Evolutionary conservation across 2,329 filamentous ascomycete species (phyloP).

Genomic region (Colletotrichum sp.): DNA sequence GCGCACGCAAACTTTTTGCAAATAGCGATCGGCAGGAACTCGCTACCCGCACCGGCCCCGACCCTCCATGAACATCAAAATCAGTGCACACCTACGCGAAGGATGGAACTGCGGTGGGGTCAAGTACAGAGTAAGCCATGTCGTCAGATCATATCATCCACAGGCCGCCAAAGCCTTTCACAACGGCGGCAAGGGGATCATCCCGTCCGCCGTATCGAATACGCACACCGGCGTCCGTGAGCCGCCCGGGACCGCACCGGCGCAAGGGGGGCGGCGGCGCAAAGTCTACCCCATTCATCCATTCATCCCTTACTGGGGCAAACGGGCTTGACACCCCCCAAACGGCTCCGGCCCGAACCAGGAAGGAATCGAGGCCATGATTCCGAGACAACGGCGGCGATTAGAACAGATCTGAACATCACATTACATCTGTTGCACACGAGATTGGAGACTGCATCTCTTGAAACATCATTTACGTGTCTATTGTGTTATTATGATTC

Average conservation of each 20-base stretch:
- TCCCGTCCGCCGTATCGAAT: background rate
- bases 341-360: background rate
- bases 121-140: background rate
- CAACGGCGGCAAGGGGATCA: background rate
- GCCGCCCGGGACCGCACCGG: background rate
- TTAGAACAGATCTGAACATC: background rate
- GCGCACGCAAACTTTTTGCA: background rate
- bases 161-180: background rate
- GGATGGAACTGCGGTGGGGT: background rate
- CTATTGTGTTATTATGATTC: background rate
- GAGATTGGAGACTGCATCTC: background rate
- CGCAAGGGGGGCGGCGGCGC: background rate
- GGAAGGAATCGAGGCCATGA: background rate
- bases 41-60: background rate
- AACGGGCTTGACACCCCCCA: background rate
- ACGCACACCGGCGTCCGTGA: background rate
- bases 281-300: background rate
- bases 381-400: background rate
- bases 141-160: background rate
- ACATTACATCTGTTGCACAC: background rate
- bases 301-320: background rate
- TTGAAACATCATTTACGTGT: conserved; percentile 1
- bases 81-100: background rate
- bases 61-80: background rate
- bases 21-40: background rate